Evolutionary conservation across 2,329 filamentous ascomycete species (phyloP), one percentile per base, ranked within the genome.

Genomic region (Didymella lethalis): DNA sequence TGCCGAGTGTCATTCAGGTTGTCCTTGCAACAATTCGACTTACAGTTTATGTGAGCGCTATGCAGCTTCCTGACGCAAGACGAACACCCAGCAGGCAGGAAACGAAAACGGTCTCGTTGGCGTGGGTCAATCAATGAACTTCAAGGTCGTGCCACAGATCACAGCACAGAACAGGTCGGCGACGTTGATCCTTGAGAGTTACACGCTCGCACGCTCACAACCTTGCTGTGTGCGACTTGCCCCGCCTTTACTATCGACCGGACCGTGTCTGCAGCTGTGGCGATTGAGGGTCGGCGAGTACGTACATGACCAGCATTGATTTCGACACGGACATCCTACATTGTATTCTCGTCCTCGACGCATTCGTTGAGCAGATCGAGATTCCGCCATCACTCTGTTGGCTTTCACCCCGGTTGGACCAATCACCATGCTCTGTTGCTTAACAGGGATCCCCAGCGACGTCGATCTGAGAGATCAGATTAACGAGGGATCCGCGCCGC

Each of bases 401-500:
- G 43, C 31, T 26, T 38, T 4, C 16, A 44, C 25, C n/a, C 6
- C n/a, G 12, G 14, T 41, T 23, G 14, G 14, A 11, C 55, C 49
- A 58, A 58, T 53, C 55, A 58, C 7, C 7, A n/a, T 18, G 11
- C 10, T 14, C 7, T 1, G 8, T 2, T 8, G 7, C 0, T 29
- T 29, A 18, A 29, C 71, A 73, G 65, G 73, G 70, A 65, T 58
- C 54, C 66, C 71, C 57, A 56, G 64, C 40, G 41, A 34, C 18
- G 36, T 34, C 40, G 70, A 75, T 75, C 71, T 60, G 52, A 60
- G 48, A 66, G 67, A 68, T 71, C 68, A 75, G 72, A 75, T 76
- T 75, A 67, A 73, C 72, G 72, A 75, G 66, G 65, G 61, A 66
- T 68, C 65, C 59, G 57, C 70, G 50, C 69, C 61, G 58, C 68